Percentiles rank a stretch among this genome's conserved stretches.
phyloP scores from a whole-genome alignment of 2,329 filamentous ascomycete species.

The Aureobasidium sp. region DNA sequence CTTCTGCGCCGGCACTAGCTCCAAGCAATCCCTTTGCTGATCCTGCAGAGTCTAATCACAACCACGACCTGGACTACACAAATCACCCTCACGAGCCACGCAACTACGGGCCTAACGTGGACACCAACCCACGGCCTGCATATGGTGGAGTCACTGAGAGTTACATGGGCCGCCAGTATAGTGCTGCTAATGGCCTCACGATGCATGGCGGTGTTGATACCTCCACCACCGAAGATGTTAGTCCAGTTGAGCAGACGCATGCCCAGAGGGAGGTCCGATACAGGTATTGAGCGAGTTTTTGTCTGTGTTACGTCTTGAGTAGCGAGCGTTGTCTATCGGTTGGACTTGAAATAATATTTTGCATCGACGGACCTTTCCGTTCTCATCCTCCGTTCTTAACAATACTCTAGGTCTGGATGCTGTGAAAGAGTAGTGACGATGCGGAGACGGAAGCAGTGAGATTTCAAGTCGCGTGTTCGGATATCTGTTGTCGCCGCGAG shows the following conservation, averaged over 20 bases:
- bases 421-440: no score
- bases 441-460: no score
- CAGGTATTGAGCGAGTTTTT: slow-evolving; percentile 9
- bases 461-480: no score
- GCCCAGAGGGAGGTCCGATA: slow-evolving; percentile 1
- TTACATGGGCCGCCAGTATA: slow-evolving; percentile 39
- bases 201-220: slow-evolving; percentile 37
- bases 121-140: slow-evolving; percentile 19
- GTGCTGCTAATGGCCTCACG: slow-evolving; percentile 36
- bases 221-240: neutral
- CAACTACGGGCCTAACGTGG: neutral
- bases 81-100: slow-evolving; percentile 7
- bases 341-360: neutral
- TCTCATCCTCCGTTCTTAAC: neutral
- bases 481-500: no score
- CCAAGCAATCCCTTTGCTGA: slow-evolving; percentile 12
- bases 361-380: neutral
- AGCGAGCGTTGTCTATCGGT: neutral
- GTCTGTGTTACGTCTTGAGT: no score
- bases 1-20: neutral
- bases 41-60: neutral
- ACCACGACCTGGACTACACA: slow-evolving; percentile 5
- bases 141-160: slow-evolving; percentile 31
- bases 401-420: no score
- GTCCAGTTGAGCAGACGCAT: neutral